phyloP scores from a whole-genome alignment of 495 filamentous ascomycete species.

The Lasiosphaeria hispida region DNA sequence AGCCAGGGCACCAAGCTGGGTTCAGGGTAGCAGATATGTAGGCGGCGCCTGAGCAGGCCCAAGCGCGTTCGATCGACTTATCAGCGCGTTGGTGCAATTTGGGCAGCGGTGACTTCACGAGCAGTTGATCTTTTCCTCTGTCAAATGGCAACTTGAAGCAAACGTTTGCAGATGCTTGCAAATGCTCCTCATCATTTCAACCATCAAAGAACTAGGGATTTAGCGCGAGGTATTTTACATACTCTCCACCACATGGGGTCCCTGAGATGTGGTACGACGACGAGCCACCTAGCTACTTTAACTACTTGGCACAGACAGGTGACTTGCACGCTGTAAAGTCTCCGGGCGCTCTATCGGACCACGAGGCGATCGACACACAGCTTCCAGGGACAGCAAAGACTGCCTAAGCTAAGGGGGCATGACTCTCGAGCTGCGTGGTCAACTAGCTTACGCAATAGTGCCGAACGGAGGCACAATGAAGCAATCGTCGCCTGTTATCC shows the following conservation, averaged over 20 bases:
- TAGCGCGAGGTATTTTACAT: not conserved
- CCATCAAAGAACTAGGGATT: not conserved
- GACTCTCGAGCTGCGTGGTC: too few species aligned
- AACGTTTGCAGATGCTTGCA: too few species aligned
- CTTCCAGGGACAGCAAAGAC: not conserved
- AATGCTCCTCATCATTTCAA: not conserved
- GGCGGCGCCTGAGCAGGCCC: not conserved
- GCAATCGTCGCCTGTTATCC: not conserved
- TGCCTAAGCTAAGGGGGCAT: too few species aligned
- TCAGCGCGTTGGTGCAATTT: not conserved
- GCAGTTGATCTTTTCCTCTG: slow-evolving; percentile 3
- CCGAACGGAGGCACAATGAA: not conserved
- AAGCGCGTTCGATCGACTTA: slow-evolving; percentile 1
- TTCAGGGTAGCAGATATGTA: not conserved
- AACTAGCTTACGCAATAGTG: not conserved
- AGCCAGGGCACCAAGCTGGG: not conserved
- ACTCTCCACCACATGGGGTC: not conserved
- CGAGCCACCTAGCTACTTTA: too few species aligned
- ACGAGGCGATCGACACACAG: not conserved
- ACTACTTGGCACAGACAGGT: not conserved
- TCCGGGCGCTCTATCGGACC: not conserved
- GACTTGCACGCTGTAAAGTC: not conserved
- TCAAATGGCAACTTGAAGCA: not conserved
- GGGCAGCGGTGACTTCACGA: slow-evolving; percentile 6
- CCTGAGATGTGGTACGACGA: not conserved